These are phyloP conservation scores for Hypericum perforatum DNA, from an alignment of 345 rosid genomes.

Conservation along the genomic window DNA sequence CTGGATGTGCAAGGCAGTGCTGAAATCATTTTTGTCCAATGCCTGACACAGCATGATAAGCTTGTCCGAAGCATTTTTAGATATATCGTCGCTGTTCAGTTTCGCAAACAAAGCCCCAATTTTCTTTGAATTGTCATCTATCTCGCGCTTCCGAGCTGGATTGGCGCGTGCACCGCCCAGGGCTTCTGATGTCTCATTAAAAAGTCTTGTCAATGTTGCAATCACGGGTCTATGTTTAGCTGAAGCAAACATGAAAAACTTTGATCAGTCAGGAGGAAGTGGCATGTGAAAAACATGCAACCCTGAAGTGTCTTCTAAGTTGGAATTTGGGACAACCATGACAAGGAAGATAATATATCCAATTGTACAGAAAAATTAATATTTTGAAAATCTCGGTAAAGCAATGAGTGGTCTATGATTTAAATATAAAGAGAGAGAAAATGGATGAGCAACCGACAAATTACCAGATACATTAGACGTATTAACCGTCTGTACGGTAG, in stretches of 20 bases:
- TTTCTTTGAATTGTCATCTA: constrained; percentile 88
- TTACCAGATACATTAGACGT: constrained; percentile 82
- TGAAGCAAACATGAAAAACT: constrained; percentile 27
- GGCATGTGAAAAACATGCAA: no score
- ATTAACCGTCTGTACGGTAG: constrained; percentile 88
- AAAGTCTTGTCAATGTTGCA: constrained; percentile 77
- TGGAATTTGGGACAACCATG: no score
- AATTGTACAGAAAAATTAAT: no score
- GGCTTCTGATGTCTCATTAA: constrained; percentile 88
- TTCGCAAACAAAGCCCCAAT: constrained; percentile 87
- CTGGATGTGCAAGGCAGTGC: constrained; percentile 88
- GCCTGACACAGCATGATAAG: constrained; percentile 87
- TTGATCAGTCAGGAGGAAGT: background rate
- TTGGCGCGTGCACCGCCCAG: constrained; percentile 90
- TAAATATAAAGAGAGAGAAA: background rate
- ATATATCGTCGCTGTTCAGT: constrained; percentile 85
- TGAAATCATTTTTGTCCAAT: constrained; percentile 64
- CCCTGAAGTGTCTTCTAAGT: no score
- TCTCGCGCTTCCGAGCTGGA: constrained; percentile 85
- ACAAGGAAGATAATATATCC: no score
- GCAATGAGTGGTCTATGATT: no score
- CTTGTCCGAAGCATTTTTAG: constrained; percentile 84
- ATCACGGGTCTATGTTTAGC: constrained; percentile 69
- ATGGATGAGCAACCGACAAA: background rate
- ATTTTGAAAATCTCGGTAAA: no score